Evolutionary conservation across 1,284 basidiomycete species (phyloP).

Genomic region (Coniferiporia weirii): DNA sequence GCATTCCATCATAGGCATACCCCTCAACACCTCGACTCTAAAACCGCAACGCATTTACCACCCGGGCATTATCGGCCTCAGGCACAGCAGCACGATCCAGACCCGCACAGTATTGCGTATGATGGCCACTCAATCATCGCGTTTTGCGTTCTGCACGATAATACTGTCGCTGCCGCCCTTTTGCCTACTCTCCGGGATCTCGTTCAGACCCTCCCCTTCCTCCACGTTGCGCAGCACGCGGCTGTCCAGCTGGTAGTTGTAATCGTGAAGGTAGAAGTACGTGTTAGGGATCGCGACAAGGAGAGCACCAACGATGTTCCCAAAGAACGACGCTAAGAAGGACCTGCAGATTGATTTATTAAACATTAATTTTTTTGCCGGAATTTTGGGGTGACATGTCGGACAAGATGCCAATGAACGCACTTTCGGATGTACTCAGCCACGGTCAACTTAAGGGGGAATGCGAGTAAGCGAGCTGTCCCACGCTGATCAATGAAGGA

Average conservation of each 20-base stretch:
- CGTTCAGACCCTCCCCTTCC: slow-evolving; percentile 20
- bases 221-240: slow-evolving; percentile 14
- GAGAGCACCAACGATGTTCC: slow-evolving; percentile 65
- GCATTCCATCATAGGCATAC: no score
- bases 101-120: no score
- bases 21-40: no score
- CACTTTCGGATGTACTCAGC: slow-evolving; percentile 67
- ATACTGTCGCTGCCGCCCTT: no score
- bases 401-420: slow-evolving; percentile 17
- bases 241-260: slow-evolving; percentile 25
- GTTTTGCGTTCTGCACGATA: no score
- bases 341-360: slow-evolving; percentile 33
- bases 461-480: slow-evolving; percentile 13
- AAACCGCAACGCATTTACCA: no score
- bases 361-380: neutral
- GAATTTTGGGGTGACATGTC: neutral
- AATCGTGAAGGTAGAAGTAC: slow-evolving; percentile 58
- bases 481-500: slow-evolving; percentile 6
- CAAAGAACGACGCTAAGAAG: slow-evolving; percentile 60
- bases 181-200: neutral
- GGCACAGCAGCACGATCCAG: no score
- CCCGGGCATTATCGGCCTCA: no score
- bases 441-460: slow-evolving; percentile 39
- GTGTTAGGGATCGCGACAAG: slow-evolving; percentile 57
- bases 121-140: no score